Evolutionary conservation across 306 rosid species (phyloP).

Genomic region (Castanea crenata): DNA sequence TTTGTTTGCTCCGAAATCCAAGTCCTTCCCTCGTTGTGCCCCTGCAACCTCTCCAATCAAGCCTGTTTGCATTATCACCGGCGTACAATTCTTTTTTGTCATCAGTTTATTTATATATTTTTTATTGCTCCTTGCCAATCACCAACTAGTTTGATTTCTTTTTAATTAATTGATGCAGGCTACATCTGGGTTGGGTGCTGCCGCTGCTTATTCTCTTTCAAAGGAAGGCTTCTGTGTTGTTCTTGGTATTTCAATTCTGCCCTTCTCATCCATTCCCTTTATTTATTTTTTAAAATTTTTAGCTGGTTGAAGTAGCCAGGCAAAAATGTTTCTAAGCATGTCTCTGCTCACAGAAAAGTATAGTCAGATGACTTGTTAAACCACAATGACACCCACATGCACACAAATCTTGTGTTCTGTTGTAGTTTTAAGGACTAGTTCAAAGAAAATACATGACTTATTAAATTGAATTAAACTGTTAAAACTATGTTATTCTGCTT

Average conservation of each 20-base stretch:
- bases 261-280: background rate
- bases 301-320: no score
- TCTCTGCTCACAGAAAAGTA: background rate
- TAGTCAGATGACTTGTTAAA: background rate
- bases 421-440: no score
- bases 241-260: constrained; percentile 44
- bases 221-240: constrained; percentile 65
- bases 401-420: no score
- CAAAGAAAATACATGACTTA: no score
- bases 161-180: constrained; percentile 44
- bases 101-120: background rate
- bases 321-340: background rate
- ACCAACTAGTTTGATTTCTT: background rate
- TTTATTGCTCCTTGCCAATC: background rate
- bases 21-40: constrained; percentile 35
- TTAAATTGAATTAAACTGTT: no score
- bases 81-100: constrained; percentile 39
- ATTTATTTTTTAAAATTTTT: no score
- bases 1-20: constrained; percentile 23
- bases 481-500: no score
- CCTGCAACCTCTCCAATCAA: constrained; percentile 21
- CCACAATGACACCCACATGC: background rate
- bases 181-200: constrained; percentile 87
- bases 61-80: constrained; percentile 81
- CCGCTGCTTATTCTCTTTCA: constrained; percentile 70